Percentiles rank a stretch among this genome's conserved stretches.
phyloP scores from a whole-genome alignment of 1,284 basidiomycete genomes.

The Puccinia horiana region DNA sequence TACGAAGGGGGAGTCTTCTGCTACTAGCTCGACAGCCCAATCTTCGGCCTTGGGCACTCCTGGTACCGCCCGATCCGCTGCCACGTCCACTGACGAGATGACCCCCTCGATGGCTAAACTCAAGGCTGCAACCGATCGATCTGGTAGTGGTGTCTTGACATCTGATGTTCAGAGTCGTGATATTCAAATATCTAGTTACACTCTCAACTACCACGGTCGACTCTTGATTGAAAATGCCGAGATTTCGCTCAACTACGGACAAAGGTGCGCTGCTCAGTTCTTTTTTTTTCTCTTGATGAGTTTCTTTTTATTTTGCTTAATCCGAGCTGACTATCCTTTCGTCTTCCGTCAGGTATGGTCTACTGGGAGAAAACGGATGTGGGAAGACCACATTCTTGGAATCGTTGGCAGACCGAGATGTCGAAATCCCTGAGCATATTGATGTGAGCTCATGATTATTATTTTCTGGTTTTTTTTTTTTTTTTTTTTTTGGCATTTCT shows the following conservation, averaged over 20 bases:
- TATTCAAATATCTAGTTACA: constrained; percentile 95
- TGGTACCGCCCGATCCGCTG: constrained; percentile 66
- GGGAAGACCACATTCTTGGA: constrained; percentile 77
- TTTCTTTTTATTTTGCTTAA: background rate
- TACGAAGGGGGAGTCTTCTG: constrained; percentile 67
- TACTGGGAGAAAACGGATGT: constrained; percentile 94
- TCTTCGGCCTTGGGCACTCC: constrained; percentile 71
- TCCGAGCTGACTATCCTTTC: background rate
- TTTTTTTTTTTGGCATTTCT: constrained; percentile 14
- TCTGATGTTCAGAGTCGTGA: constrained; percentile 90
- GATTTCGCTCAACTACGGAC: constrained; percentile 92
- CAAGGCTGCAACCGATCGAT: constrained; percentile 82
- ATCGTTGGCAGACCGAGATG: constrained; percentile 85
- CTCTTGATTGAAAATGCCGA: constrained; percentile 86
- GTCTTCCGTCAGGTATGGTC: constrained; percentile 68
- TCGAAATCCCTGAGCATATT: constrained; percentile 90
- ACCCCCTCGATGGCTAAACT: constrained; percentile 78
- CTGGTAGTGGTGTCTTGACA: constrained; percentile 83
- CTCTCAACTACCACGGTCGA: constrained; percentile 94
- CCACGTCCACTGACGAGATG: constrained; percentile 57
- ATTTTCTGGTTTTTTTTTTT: background rate
- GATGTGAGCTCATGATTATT: constrained; percentile 63
- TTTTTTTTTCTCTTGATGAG: background rate
- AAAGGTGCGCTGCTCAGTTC: constrained; percentile 64
- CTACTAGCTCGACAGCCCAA: constrained; percentile 75